Evolutionary conservation across 1,284 basidiomycete species (phyloP).

Genomic region (Somion occarium): DNA sequence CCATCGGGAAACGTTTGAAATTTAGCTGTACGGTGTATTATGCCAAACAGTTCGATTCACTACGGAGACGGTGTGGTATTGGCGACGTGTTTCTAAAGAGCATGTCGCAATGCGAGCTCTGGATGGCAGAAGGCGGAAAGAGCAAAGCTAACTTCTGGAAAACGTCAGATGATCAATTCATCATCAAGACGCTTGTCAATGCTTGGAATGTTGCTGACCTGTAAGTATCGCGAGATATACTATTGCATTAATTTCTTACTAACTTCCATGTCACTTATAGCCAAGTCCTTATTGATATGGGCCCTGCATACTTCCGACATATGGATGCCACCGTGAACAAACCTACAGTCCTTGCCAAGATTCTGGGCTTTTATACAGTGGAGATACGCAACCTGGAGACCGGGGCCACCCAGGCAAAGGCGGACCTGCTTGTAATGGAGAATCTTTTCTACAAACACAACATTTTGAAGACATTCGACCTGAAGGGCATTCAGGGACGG

Average conservation of each 20-base stretch:
- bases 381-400: slow-evolving; percentile 71
- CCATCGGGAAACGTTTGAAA: slow-evolving; percentile 63
- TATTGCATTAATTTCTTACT: not conserved
- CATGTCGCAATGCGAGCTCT: slow-evolving; percentile 55
- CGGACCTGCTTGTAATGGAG: slow-evolving; percentile 78
- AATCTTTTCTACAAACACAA: slow-evolving; percentile 72
- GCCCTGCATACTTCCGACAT: slow-evolving; percentile 72
- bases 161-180: slow-evolving; percentile 68
- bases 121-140: slow-evolving; percentile 71
- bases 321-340: slow-evolving; percentile 63
- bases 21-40: slow-evolving; percentile 79
- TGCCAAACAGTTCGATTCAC: slow-evolving; percentile 68
- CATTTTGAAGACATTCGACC: slow-evolving; percentile 65
- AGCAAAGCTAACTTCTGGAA: slow-evolving; percentile 76
- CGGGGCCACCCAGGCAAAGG: slow-evolving; percentile 56
- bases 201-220: slow-evolving; percentile 82
- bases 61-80: slow-evolving; percentile 63
- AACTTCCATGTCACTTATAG: slow-evolving; percentile 30
- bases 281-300: slow-evolving; percentile 71
- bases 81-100: slow-evolving; percentile 59
- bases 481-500: slow-evolving; percentile 75
- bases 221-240: slow-evolving; percentile 41
- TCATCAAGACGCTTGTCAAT: slow-evolving; percentile 79
- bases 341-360: slow-evolving; percentile 67
- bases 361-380: slow-evolving; percentile 75